Base-by-base conservation (phyloP, 495 filamentous ascomycete genomes). In the Aspergillus cavernicola region DNA sequence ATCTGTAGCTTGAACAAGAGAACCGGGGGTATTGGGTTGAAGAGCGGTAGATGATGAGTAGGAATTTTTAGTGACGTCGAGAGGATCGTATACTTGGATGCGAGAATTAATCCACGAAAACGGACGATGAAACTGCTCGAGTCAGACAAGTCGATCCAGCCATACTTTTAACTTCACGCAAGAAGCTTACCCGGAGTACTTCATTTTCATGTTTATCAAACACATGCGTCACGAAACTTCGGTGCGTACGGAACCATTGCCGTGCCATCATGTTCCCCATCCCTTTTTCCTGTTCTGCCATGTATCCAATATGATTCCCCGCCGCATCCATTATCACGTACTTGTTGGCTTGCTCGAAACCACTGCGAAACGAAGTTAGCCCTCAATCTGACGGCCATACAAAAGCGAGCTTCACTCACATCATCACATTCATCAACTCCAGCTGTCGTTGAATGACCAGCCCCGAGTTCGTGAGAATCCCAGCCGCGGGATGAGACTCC, bases 301-400 rank as follows among this genome's bases (percentile, higher is more conserved):
- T 80, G 56, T 83, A 87, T 13, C 85, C 85, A 42, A 88, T 73
- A 54, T 86, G 84, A 26, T 81, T 80, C 6, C 85, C 85, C 26
- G 79, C 69, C n/a, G 81, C 82, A 71, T 86, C 80, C 78, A 87
- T 80, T 43, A 88, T 86, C 23, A 85, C 76, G 60, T 88, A 88
- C 61, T 79, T 80, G 55, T 88, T 87, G 13, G 85, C 84, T 66
- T 88, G 85, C 66, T 88, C 85, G 54, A 86, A 88, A 0, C 85
- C 84, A 35, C 76, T 78, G 29, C 12, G n/a, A 16, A 31, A 42
- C 19, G 13, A 43, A 24, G 35, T 39, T 22, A 47, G 16, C 16
- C 4, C 39, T 49, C 37, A 16, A 36, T 28, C 16, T 47, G 10
- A 28, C 29, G 19, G 28, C 19, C 16, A 1, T n/a, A 31, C 2